Evolutionary conservation across 2,329 filamentous ascomycete species (phyloP).

Genomic region (Pezicula neosporulosa): DNA sequence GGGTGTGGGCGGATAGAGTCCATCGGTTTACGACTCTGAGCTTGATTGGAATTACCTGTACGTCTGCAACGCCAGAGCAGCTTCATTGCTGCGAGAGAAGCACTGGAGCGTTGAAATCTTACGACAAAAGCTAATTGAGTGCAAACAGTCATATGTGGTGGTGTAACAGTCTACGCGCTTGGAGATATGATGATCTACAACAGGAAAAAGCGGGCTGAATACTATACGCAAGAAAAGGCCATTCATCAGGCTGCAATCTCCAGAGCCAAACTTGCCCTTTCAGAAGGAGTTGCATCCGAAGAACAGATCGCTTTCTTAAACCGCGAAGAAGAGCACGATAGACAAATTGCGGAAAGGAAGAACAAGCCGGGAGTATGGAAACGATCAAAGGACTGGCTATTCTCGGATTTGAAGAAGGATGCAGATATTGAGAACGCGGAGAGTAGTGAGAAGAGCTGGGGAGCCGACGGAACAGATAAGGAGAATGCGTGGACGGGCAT

Average conservation of each 20-base stretch:
- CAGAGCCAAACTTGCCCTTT: conserved; percentile 38
- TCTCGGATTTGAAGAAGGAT: conserved; percentile 29
- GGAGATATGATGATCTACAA: conserved; percentile 67
- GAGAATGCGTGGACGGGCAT: conserved; percentile 16
- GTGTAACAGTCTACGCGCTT: conserved; percentile 60
- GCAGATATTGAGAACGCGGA: conserved; percentile 21
- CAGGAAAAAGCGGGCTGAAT: conserved; percentile 59
- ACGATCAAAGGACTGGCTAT: conserved; percentile 26
- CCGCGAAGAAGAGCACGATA: conserved; percentile 51
- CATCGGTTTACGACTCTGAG: conserved; percentile 30
- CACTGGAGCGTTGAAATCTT: neutral
- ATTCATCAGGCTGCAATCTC: conserved; percentile 40
- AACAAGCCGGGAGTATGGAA: conserved; percentile 22
- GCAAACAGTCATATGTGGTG: conserved; percentile 50
- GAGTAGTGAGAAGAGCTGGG: conserved; percentile 17
- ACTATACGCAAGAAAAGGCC: conserved; percentile 46
- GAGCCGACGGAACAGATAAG: conserved; percentile 20
- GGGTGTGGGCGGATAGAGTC: conserved; percentile 31
- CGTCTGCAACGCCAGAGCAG: conserved; percentile 1
- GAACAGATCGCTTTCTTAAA: conserved; percentile 48
- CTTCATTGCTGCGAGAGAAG: neutral
- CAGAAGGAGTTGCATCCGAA: conserved; percentile 40
- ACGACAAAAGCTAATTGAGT: conserved; percentile 7
- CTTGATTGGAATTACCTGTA: conserved; percentile 31
- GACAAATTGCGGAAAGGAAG: conserved; percentile 21